Conservation (phyloP, 1,284 basidiomycete genomes). For the Cryptococcus sp. region DNA sequence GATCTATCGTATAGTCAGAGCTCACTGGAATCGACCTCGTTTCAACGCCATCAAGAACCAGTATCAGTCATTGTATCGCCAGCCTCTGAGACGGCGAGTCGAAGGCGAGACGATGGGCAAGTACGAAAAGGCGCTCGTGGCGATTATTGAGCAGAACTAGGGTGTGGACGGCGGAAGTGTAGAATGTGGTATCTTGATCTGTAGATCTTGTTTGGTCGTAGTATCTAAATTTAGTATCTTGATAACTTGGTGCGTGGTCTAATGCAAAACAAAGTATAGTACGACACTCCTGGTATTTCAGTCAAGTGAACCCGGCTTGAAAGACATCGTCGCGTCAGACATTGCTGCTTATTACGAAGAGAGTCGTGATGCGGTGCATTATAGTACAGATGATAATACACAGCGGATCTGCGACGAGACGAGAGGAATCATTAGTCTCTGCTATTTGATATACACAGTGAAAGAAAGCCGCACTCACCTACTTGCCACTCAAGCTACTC, state of each 20-base stretch:
- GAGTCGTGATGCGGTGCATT: slow-evolving; percentile 25
- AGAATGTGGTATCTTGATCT: too few relatives aligned
- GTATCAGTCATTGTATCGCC: slow-evolving; percentile 44
- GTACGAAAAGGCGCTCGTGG: slow-evolving; percentile 46
- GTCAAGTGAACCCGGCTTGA: background rate
- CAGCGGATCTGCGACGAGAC: background rate
- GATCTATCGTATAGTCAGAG: slow-evolving; percentile 48
- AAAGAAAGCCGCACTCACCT: background rate
- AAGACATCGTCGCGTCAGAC: background rate
- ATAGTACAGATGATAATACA: slow-evolving; percentile 21
- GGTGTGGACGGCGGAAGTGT: background rate
- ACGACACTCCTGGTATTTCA: background rate
- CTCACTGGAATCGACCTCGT: slow-evolving; percentile 51
- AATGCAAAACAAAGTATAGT: background rate
- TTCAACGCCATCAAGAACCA: slow-evolving; percentile 51
- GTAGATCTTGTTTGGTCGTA: too few relatives aligned
- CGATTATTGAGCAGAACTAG: slow-evolving; percentile 39
- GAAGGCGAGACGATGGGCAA: slow-evolving; percentile 54
- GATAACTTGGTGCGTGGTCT: background rate
- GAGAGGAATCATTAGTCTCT: background rate
- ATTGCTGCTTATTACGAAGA: background rate
- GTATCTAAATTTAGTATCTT: background rate
- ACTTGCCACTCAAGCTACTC: background rate
- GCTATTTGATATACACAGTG: background rate
- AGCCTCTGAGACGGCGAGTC: slow-evolving; percentile 39